Percentiles rank a stretch among this genome's conserved stretches.
phyloP scores from a whole-genome alignment of 2,329 filamentous ascomycete species.

The Penicillium frequentans region DNA sequence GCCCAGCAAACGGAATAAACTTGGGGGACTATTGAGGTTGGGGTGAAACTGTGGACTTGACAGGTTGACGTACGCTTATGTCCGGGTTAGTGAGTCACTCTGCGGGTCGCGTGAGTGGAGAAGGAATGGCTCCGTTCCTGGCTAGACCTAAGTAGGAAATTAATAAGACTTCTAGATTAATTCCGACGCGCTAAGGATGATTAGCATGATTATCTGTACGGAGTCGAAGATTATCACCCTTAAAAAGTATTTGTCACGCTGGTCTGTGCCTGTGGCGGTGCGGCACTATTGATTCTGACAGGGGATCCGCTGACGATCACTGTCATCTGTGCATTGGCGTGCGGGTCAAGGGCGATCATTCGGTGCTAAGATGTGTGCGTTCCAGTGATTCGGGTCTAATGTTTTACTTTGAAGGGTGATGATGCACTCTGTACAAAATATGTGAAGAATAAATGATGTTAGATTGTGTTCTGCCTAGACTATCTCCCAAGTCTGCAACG shows the following conservation, averaged over 20 bases:
- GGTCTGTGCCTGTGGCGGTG: constrained; percentile 25
- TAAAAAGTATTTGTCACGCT: constrained; percentile 21
- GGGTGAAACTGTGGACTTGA: neutral
- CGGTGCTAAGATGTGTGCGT: neutral
- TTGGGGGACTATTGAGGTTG: constrained; percentile 1
- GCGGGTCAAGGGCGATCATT: constrained; percentile 12
- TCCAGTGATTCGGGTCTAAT: neutral
- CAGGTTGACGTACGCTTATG: neutral
- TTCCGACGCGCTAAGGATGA: neutral
- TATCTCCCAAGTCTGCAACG: neutral
- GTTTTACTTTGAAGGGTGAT: neutral
- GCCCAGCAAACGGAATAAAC: neutral
- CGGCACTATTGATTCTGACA: constrained; percentile 25
- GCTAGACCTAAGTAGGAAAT: neutral
- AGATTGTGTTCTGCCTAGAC: neutral
- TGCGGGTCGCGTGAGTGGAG: neutral
- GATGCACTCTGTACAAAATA: neutral
- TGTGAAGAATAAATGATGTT: neutral
- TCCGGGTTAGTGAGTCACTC: neutral
- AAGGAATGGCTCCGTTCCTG: neutral
- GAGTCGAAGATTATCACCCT: neutral
- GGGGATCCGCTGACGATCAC: constrained; percentile 16
- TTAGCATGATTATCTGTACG: too few species aligned
- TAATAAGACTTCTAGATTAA: neutral
- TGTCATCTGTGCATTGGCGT: constrained; percentile 14